Evolutionary conservation across 2,329 filamentous ascomycete species (phyloP).

Genomic region (Sporothrix variecibatus): DNA sequence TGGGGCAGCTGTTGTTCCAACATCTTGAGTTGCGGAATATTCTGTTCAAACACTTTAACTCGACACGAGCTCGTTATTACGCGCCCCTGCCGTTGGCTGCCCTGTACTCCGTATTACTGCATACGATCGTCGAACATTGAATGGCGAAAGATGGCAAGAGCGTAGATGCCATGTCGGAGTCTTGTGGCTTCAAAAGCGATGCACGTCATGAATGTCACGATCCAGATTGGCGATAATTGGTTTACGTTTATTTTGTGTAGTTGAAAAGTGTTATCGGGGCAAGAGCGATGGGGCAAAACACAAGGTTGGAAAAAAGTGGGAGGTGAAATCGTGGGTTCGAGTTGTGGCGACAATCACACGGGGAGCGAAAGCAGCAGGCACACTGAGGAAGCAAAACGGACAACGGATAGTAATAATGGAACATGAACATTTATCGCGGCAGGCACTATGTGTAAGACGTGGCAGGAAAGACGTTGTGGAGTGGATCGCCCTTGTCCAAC

Average conservation of each 20-base stretch:
- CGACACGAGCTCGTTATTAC: neutral
- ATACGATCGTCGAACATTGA: neutral
- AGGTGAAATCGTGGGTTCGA: neutral
- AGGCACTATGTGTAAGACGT: neutral
- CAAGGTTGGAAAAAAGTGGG: neutral
- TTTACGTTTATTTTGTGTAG: neutral
- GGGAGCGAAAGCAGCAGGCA: neutral
- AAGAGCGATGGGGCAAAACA: neutral
- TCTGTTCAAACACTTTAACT: neutral
- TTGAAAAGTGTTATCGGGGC: neutral
- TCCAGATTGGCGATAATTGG: neutral
- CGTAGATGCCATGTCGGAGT: neutral
- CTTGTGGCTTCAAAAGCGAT: neutral
- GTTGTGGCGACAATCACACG: neutral
- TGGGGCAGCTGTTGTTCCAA: neutral
- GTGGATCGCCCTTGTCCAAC: slow-evolving; percentile 1
- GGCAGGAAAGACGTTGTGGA: neutral
- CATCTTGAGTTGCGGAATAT: neutral
- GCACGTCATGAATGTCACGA: neutral
- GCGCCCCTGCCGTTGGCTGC: neutral
- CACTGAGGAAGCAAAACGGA: slow-evolving; percentile 17
- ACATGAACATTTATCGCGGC: neutral
- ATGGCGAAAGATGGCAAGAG: neutral
- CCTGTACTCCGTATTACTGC: neutral
- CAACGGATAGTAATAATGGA: neutral